phyloP scores from a whole-genome alignment of 305 asterid genomes.

The Solanum hybrid region DNA sequence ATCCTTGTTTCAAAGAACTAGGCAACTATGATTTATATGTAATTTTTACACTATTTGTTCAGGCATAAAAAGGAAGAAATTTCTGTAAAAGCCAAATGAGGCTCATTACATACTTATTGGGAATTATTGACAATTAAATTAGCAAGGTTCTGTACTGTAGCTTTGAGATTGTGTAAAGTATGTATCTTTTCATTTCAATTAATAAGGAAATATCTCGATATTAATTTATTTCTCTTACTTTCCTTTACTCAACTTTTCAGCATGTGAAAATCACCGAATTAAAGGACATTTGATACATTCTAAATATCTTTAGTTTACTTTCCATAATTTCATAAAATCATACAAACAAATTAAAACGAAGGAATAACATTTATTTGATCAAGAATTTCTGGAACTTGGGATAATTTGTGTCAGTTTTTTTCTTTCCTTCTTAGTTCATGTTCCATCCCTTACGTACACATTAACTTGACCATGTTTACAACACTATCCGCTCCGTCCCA shows the following conservation, averaged over 20 bases:
- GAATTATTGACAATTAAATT: neutral
- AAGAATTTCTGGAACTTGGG: neutral
- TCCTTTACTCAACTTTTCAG: neutral
- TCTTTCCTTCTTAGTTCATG: neutral
- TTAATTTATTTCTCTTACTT: too few relatives aligned
- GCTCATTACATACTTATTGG: neutral
- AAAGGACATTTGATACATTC: too few relatives aligned
- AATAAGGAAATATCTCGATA: neutral
- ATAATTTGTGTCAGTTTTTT: neutral
- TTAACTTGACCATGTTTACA: neutral
- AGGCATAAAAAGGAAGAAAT: neutral
- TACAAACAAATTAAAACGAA: neutral
- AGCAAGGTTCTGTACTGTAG: neutral
- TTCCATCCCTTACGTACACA: neutral
- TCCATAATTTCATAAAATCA: neutral
- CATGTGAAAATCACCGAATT: too few relatives aligned
- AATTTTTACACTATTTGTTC: neutral
- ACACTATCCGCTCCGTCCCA: neutral
- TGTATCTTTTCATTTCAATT: neutral
- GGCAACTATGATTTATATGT: neutral
- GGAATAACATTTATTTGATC: neutral
- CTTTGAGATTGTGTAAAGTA: neutral
- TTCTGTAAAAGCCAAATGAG: neutral
- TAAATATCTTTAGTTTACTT: too few relatives aligned
- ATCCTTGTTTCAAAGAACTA: neutral